A percentile compares a stretch with the other conserved stretches of the same genome.
Conservation (phyloP, 2,329 filamentous ascomycete genomes). For the Trichophyton mentagrophytes region DNA sequence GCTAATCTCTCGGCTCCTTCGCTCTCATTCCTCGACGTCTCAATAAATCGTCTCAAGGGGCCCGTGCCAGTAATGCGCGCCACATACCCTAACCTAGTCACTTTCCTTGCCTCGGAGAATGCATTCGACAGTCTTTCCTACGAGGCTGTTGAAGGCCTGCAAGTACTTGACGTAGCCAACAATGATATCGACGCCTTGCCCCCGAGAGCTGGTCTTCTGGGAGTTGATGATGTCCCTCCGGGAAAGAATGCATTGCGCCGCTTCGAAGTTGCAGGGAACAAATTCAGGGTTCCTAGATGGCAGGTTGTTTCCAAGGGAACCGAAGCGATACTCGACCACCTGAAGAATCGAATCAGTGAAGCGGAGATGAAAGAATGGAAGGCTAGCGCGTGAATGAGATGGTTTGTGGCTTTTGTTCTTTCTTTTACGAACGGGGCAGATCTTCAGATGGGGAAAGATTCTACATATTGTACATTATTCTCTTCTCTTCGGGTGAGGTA, state of each 20-base stretch:
- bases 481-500: background rate
- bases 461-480: background rate
- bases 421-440: no score
- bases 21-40: constrained; percentile 66
- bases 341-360: constrained; percentile 61
- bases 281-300: constrained; percentile 76
- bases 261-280: constrained; percentile 71
- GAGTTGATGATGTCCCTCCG: constrained; percentile 37
- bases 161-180: constrained; percentile 64
- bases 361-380: constrained; percentile 29
- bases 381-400: background rate
- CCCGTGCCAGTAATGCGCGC: constrained; percentile 53
- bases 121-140: constrained; percentile 60
- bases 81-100: constrained; percentile 56
- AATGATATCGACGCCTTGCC: constrained; percentile 78
- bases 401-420: no score
- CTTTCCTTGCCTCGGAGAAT: constrained; percentile 68
- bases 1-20: constrained; percentile 57
- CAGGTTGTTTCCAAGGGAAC: constrained; percentile 77
- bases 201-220: constrained; percentile 65
- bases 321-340: constrained; percentile 67
- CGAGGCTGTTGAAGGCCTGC: constrained; percentile 59
- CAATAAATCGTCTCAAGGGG: constrained; percentile 63
- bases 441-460: background rate
- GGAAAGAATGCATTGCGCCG: constrained; percentile 44